Conservation (phyloP, 1,139 yeast genomes). For the Saccharomycopsis phalli region DNA sequence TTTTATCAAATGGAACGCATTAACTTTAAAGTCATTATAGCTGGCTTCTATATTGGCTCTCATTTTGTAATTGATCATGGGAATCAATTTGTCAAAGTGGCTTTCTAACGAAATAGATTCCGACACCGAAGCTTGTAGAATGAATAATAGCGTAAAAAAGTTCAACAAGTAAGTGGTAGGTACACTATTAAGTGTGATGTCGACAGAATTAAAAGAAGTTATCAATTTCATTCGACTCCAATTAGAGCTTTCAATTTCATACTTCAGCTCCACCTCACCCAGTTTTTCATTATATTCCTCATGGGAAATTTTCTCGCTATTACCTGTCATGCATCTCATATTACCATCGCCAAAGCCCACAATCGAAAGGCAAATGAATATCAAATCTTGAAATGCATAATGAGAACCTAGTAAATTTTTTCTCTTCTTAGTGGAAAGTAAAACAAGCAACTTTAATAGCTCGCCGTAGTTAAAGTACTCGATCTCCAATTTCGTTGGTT, state of each 20-base stretch:
- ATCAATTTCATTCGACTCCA: constrained; percentile 28
- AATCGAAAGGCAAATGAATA: constrained; percentile 34
- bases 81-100: background rate
- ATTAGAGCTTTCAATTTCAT: constrained; percentile 17
- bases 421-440: constrained; percentile 32
- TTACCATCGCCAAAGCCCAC: constrained; percentile 20
- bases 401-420: constrained; percentile 28
- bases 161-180: constrained; percentile 31
- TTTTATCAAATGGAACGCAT: constrained; percentile 24
- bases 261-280: constrained; percentile 22
- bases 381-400: constrained; percentile 29
- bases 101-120: constrained; percentile 20
- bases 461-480: constrained; percentile 29
- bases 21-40: constrained; percentile 24
- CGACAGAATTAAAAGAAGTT: constrained; percentile 26
- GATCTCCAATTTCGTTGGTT: background rate
- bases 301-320: constrained; percentile 1
- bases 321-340: constrained; percentile 19
- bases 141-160: constrained; percentile 34
- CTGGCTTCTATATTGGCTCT: constrained; percentile 22
- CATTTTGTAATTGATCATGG: constrained; percentile 22
- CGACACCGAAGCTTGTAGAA: constrained; percentile 28
- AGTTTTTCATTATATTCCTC: constrained; percentile 21
- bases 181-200: constrained; percentile 29
- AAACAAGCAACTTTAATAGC: constrained; percentile 33